Evolutionary conservation across 2,329 filamentous ascomycete species (phyloP), one percentile per base, ranked within the genome.

Genomic region (Ascocoryne sarcoides): DNA sequence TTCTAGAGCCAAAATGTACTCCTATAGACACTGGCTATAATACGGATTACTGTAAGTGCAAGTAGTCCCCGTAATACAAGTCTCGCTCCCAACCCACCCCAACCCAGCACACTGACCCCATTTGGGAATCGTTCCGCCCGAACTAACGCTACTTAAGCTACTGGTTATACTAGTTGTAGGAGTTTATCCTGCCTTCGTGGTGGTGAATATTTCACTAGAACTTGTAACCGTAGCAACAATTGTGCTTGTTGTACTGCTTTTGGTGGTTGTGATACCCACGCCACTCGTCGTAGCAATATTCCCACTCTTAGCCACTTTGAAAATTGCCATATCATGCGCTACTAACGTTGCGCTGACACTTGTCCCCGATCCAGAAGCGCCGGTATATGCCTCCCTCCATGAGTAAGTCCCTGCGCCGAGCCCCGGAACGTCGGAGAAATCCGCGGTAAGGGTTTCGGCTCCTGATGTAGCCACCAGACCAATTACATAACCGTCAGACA

Each of bases 391-490:
- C 12, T 26, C 23, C 12, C 7, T 26, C 23, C 23, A 26, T 12
- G 7, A 26, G 46, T 64, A 69, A 2, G 62, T 59, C 36, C 55
- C 59, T 5, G 60, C 58, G 1, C 61, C 60, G 3, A 60, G 48
- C 5, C 66, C 67, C n/a, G 59, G 61, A 4, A 62, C 53, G n/a
- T 60, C 46, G 39, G 66, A 62, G 45, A 71, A 68, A 43, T 65
- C 64, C 47, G 69, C 67, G 0, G 58, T 60, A 18, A 69, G 57
- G n/a, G 63, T 60, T 9, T 63, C 58, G 37, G 56, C 59, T 39
- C 63, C 65, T 36, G 55, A 62, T 9, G 65, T 49, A 0, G 68
- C 62, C 1, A 54, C 53, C 4, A 71, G 48, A n/a, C 60, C 61
- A 14, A 63, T 53, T 1, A 56, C 54, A 1, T 58, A 53, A 15